Percentiles rank a stretch among this genome's conserved stretches.
phyloP scores from a whole-genome alignment of 768 basidiomycete genomes.

The Suillus lakei region DNA sequence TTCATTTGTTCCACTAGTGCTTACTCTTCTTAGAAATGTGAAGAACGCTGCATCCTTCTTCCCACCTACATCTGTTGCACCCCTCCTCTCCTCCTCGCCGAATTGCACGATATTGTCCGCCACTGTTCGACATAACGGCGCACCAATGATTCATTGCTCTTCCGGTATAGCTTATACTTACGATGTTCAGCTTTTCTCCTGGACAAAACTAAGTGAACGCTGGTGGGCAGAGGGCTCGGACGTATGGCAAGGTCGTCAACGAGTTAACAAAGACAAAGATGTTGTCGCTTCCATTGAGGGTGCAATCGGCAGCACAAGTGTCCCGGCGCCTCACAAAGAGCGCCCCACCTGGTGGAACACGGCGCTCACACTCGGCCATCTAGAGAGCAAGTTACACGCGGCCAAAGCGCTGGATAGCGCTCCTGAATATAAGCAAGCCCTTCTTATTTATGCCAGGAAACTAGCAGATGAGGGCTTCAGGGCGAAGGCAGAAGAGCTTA shows the following conservation, averaged over 20 bases:
- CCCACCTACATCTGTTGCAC: conserved; percentile 62
- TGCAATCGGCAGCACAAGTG: conserved; percentile 42
- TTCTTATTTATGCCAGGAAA: conserved; percentile 80
- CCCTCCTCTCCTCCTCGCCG: conserved; percentile 60
- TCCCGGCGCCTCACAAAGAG: conserved; percentile 45
- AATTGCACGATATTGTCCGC: conserved; percentile 68
- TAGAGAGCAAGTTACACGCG: conserved; percentile 83
- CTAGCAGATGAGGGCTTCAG: conserved; percentile 90
- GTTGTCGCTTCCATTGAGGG: conserved; percentile 59
- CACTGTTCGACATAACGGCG: conserved; percentile 76
- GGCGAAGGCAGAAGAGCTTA: conserved; percentile 88
- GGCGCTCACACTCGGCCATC: conserved; percentile 85
- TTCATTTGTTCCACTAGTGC: neutral
- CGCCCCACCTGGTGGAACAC: conserved; percentile 82
- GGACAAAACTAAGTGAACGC: conserved; percentile 75
- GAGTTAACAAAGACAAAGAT: conserved; percentile 55
- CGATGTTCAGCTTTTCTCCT: conserved; percentile 66
- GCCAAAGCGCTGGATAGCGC: conserved; percentile 78
- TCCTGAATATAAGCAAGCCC: conserved; percentile 80
- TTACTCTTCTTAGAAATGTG: conserved; percentile 65
- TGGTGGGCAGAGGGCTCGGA: conserved; percentile 90
- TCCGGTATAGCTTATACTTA: conserved; percentile 83
- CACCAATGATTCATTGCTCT: conserved; percentile 76
- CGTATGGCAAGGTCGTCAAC: conserved; percentile 77
- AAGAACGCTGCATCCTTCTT: conserved; percentile 69